Conservation (phyloP, 2,329 filamentous ascomycete genomes). For the Stemphylium vesicarium region DNA sequence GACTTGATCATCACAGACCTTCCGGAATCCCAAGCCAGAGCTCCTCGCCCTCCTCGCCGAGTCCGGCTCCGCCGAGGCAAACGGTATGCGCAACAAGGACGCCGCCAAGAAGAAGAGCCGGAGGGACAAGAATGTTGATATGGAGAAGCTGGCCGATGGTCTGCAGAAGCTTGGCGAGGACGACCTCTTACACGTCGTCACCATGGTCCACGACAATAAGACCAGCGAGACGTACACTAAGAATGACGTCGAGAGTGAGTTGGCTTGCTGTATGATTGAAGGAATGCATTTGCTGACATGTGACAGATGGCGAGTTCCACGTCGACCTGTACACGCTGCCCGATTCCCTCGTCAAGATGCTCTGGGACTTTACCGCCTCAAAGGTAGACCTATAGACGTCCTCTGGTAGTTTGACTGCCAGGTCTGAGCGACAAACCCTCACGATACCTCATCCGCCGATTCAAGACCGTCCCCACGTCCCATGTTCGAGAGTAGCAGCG, state of each 20-base stretch:
- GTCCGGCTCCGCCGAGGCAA: slow-evolving; percentile 75
- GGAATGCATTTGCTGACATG: slow-evolving; percentile 23
- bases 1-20: slow-evolving; percentile 58
- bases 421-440: neutral
- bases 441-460: neutral
- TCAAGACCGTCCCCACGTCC: neutral
- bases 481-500: neutral
- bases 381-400: slow-evolving; percentile 42
- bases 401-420: neutral
- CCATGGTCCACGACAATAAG: slow-evolving; percentile 98
- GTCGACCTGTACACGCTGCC: slow-evolving; percentile 98
- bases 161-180: slow-evolving; percentile 90
- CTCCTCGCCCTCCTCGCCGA: slow-evolving; percentile 80
- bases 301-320: slow-evolving; percentile 89
- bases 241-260: slow-evolving; percentile 93
- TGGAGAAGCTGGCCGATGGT: slow-evolving; percentile 95
- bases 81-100: slow-evolving; percentile 70
- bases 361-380: slow-evolving; percentile 80
- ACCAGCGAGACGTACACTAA: slow-evolving; percentile 92
- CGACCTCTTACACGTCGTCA: slow-evolving; percentile 90
- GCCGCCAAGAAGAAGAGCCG: slow-evolving; percentile 78
- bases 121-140: slow-evolving; percentile 74
- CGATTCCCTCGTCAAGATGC: slow-evolving; percentile 84
- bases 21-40: slow-evolving; percentile 92
- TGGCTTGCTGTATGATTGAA: neutral